Evolutionary conservation across 2,329 filamentous ascomycete genomes (phyloP).

Genomic region (Claviceps sp.): DNA sequence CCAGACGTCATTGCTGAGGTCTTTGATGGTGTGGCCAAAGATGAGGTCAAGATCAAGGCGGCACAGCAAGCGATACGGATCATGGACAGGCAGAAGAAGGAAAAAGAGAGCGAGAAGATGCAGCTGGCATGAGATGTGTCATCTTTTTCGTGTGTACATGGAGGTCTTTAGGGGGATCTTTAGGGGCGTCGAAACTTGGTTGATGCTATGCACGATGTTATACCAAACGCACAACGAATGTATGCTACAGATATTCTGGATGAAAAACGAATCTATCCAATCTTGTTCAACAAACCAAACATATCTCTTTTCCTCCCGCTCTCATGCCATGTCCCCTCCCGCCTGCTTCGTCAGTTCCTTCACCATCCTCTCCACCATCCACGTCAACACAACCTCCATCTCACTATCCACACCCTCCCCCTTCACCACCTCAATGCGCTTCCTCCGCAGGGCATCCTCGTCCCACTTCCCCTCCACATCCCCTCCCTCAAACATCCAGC

Average conservation of each 20-base stretch:
- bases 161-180: neutral
- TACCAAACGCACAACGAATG: too few species aligned
- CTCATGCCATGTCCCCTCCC: neutral
- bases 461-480: conserved; percentile 49
- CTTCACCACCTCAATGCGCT: conserved; percentile 35
- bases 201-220: too few species aligned
- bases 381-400: conserved; percentile 49
- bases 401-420: conserved; percentile 35
- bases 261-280: too few species aligned
- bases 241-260: too few species aligned
- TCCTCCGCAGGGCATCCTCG: conserved; percentile 27
- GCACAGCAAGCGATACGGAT: conserved; percentile 35
- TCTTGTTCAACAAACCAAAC: too few species aligned
- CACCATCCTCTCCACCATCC: conserved; percentile 54
- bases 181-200: too few species aligned
- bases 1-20: conserved; percentile 31
- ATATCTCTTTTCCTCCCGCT: too few species aligned
- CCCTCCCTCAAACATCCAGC: conserved; percentile 60
- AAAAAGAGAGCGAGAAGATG: neutral
- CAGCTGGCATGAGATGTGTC: neutral
- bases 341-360: conserved; percentile 23
- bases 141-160: neutral
- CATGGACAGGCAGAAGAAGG: conserved; percentile 11
- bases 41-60: conserved; percentile 42
- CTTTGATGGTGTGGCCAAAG: conserved; percentile 28